Conservation (phyloP, 441 rosid genomes). For the Raphanus hybrid region DNA sequence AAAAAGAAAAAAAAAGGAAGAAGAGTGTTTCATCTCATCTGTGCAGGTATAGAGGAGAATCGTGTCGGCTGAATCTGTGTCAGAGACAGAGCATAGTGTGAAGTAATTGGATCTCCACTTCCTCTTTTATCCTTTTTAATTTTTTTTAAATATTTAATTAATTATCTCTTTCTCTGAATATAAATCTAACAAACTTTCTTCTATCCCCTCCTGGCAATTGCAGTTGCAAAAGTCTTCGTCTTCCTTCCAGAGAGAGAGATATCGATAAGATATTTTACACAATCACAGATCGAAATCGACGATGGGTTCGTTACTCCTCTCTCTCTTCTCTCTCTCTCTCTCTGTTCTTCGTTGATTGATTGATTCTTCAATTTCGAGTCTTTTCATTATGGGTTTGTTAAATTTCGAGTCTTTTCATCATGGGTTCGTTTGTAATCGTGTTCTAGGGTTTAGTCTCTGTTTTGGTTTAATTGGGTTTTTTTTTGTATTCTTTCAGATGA, state of each 20-base stretch:
- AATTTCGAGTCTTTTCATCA: not conserved
- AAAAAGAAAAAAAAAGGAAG: not conserved
- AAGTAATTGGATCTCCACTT: constrained; percentile 32
- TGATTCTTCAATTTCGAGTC: constrained; percentile 17
- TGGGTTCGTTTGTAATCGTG: not conserved
- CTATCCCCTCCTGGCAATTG: constrained; percentile 28
- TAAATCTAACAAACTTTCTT: constrained; percentile 32
- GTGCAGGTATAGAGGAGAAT: constrained; percentile 37
- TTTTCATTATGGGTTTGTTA: not conserved
- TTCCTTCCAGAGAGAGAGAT: not conserved
- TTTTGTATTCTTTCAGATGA: constrained; percentile 24
- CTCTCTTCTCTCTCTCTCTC: constrained; percentile 1
- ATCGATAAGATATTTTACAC: not conserved
- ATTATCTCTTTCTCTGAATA: not conserved
- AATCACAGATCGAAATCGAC: not conserved
- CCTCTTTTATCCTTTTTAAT: not conserved
- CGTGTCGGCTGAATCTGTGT: constrained; percentile 44
- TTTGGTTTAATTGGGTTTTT: not conserved
- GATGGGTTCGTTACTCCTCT: constrained; percentile 37
- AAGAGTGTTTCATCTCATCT: constrained; percentile 21
- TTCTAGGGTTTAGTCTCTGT: constrained; percentile 19
- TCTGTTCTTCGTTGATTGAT: not conserved
- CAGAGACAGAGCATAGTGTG: constrained; percentile 35
- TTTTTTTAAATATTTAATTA: not conserved
- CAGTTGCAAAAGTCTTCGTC: constrained; percentile 30